Percentiles rank a stretch among this genome's conserved stretches.
These are phyloP conservation scores for Hypoxylon lenormandii DNA, from an alignment of 495 filamentous ascomycete genomes.

Conservation along the genomic window DNA sequence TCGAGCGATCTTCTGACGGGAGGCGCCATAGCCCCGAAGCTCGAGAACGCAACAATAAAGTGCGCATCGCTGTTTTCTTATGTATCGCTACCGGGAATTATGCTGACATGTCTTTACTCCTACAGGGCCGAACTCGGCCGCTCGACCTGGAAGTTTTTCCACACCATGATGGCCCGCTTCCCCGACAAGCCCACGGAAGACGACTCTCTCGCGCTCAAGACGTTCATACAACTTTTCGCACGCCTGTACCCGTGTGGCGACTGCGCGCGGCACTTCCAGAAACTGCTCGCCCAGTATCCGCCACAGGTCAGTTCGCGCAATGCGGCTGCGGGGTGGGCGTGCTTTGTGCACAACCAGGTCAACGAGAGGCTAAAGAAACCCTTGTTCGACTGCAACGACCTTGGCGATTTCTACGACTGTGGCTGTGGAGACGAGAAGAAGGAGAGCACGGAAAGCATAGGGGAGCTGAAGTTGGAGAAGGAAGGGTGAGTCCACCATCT, in stretches of 20 bases:
- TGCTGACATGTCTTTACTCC: slow-evolving; percentile 24
- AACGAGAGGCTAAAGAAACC: slow-evolving; percentile 86
- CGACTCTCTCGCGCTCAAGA: slow-evolving; percentile 83
- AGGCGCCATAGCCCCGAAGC: slow-evolving; percentile 83
- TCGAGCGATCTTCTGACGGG: slow-evolving; percentile 70
- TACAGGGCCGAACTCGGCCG: slow-evolving; percentile 85
- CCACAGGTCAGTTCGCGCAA: slow-evolving; percentile 88
- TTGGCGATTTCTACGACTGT: slow-evolving; percentile 95
- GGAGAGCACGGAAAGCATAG: slow-evolving; percentile 47
- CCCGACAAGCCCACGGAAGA: slow-evolving; percentile 85
- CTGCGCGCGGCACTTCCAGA: slow-evolving; percentile 90
- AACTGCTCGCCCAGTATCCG: slow-evolving; percentile 83
- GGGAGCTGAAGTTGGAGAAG: slow-evolving; percentile 52
- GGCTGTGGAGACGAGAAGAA: slow-evolving; percentile 83
- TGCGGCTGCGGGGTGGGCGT: slow-evolving; percentile 89
- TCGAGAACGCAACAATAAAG: slow-evolving; percentile 93
- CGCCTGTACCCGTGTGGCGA: slow-evolving; percentile 95
- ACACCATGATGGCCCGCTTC: slow-evolving; percentile 94
- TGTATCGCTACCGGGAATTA: background rate
- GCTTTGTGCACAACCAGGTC: slow-evolving; percentile 93
- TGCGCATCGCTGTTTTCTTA: slow-evolving; percentile 51
- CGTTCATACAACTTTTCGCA: slow-evolving; percentile 89
- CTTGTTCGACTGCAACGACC: slow-evolving; percentile 85
- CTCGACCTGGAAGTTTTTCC: slow-evolving; percentile 90
- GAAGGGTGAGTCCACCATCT: slow-evolving; percentile 49